phyloP scores from a whole-genome alignment of 1,284 basidiomycete species.

The Pseudozyma tsukubaensis region DNA sequence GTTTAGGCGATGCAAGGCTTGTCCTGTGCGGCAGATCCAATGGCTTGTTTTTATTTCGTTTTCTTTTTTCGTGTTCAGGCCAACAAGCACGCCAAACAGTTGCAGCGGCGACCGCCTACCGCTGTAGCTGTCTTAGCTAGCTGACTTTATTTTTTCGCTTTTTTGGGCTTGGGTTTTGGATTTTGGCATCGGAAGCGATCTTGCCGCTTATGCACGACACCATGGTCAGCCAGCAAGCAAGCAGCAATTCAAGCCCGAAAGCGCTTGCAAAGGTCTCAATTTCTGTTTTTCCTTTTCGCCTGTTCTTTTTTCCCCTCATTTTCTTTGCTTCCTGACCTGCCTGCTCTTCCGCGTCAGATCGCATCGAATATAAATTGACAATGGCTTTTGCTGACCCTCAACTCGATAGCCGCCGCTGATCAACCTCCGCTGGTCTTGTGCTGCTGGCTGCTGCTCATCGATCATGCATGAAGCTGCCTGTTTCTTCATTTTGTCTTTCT shows the following conservation, averaged over 20 bases:
- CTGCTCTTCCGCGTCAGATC: not conserved
- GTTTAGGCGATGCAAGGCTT: not conserved
- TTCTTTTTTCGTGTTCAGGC: not conserved
- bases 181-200: too few relatives aligned
- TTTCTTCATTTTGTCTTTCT: too few relatives aligned
- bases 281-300: too few relatives aligned
- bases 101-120: not conserved
- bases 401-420: conserved; percentile 14
- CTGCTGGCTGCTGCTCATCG: not conserved
- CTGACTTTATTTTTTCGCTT: too few relatives aligned
- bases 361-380: not conserved
- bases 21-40: not conserved
- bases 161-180: too few relatives aligned
- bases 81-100: not conserved
- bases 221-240: not conserved
- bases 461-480: too few relatives aligned
- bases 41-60: not conserved
- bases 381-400: conserved; percentile 20
- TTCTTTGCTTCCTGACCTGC: not conserved
- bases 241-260: not conserved
- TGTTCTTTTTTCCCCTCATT: not conserved
- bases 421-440: conserved; percentile 4
- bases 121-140: too few relatives aligned
- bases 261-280: too few relatives aligned
- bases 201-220: too few relatives aligned